Evolutionary conservation across 371 early-diverging fungal genomes (phyloP), one percentile per base, ranked within the genome.

Genomic region (Zancudomyces culisetae): DNA sequence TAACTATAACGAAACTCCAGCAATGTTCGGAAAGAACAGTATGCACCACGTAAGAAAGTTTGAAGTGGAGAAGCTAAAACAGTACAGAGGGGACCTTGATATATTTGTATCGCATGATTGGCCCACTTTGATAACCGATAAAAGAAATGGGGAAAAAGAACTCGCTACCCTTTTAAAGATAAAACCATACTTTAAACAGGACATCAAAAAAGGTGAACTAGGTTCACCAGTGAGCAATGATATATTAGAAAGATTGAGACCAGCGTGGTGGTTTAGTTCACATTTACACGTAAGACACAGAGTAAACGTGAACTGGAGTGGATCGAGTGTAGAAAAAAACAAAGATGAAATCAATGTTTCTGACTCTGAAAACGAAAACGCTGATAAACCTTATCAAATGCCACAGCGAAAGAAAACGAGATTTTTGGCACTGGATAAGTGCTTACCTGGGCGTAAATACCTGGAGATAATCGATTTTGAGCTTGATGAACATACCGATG

Each of bases 101-200:
- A 72, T 95, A 10, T 82, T 96, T 48, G 51, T 93, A 1, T 88
- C 91, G 3, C 98, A 98, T 59, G 98, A 98, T 63, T 98, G 98
- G 98, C 98, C 98, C 0, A 68, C 72, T 22, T 78, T 80, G 2
- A 83, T 95, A 24, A 83, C 85, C 45, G n/a, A n/a, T n/a, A n/a
- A n/a, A n/a, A 61, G 71, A 21, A 78, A 80, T 64, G 97, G 97
- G 1, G 69, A 95, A 64, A 52, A 73, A 0, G 43, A 63, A 0
- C 35, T 43, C 29, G n/a, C n/a, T n/a, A n/a, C n/a, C n/a, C 70
- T 98, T 41, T 55, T 90, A 21, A 54, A 62, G 1, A 55, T 29
- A 2, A 95, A 95, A 55, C 70, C 70, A 8, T 82, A 69, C 54
- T 83, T 96, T 52, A 56, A 39, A 21, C 51, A 62, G 3, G 95